phyloP scores from a whole-genome alignment of 176 grass and related monocot genomes.

The Metroxylon sagu region DNA sequence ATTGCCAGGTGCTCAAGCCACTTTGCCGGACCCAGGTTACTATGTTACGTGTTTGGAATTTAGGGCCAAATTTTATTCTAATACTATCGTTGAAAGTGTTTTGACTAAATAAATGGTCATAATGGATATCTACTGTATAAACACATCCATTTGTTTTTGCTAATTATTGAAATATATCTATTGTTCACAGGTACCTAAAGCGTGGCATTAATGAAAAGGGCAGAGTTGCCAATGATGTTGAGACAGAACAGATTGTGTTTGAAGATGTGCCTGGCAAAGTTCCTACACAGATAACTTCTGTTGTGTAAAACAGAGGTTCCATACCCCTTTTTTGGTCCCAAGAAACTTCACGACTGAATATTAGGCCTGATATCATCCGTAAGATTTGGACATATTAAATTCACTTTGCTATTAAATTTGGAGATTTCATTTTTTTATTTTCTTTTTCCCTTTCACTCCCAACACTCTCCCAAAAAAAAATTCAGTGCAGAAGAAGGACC shows the following conservation, averaged over 20 bases:
- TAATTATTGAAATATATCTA: not conserved
- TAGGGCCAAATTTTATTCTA: no score
- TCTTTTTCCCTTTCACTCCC: no score
- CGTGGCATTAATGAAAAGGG: conserved; percentile 94
- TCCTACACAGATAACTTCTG: conserved; percentile 61
- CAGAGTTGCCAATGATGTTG: conserved; percentile 98
- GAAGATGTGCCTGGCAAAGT: conserved; percentile 50
- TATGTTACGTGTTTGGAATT: not conserved
- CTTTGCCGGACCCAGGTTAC: conserved; percentile 99
- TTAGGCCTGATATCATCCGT: conserved; percentile 94
- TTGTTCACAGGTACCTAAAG: conserved; percentile 62
- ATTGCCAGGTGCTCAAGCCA: conserved; percentile 91
- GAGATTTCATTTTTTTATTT: no score
- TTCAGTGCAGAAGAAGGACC: conserved; percentile 65
- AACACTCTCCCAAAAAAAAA: no score
- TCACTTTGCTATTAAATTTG: no score
- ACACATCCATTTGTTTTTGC: no score
- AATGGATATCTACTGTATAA: no score
- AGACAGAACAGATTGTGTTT: conserved; percentile 94
- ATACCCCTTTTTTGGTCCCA: conserved; percentile 98
- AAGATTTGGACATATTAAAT: conserved; percentile 19
- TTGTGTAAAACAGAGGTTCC: conserved; percentile 89
- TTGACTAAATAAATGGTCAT: no score
- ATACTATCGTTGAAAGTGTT: no score
- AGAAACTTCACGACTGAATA: conserved; percentile 87